These are phyloP conservation scores for Macrotyloma uniflorum DNA, from an alignment of 306 rosid genomes.

Conservation along the genomic window DNA sequence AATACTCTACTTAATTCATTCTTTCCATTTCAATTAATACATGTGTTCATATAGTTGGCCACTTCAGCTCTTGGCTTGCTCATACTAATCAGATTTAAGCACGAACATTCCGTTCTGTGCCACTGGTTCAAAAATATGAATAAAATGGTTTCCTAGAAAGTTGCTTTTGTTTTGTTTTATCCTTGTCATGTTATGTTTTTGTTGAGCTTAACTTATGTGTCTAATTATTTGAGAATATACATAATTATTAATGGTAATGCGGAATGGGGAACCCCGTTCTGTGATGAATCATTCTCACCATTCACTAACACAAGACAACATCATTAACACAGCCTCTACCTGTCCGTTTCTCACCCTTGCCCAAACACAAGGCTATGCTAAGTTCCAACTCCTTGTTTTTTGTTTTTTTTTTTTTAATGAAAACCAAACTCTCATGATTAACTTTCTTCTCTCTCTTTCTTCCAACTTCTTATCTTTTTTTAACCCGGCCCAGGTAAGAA, in stretches of 20 bases:
- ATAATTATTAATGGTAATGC: slow-evolving; percentile 36
- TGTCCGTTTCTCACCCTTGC: slow-evolving; percentile 68
- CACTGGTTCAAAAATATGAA: not conserved
- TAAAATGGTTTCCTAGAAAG: slow-evolving; percentile 19
- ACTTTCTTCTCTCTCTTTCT: not conserved
- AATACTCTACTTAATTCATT: not conserved
- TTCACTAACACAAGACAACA: slow-evolving; percentile 92
- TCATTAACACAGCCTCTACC: slow-evolving; percentile 71
- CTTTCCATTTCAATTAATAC: not conserved
- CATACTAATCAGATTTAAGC: not conserved
- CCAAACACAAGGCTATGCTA: slow-evolving; percentile 32
- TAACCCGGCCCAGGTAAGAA: slow-evolving; percentile 29
- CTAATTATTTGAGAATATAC: slow-evolving; percentile 17
- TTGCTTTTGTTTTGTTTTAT: slow-evolving; percentile 41
- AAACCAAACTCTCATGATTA: slow-evolving; percentile 62
- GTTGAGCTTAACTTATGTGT: slow-evolving; percentile 18
- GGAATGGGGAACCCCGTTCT: slow-evolving; percentile 73
- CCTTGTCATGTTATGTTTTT: not conserved
- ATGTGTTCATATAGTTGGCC: not conserved
- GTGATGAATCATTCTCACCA: slow-evolving; percentile 77
- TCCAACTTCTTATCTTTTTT: not conserved
- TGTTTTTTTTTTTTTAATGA: slow-evolving; percentile 25
- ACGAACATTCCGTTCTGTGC: not conserved
- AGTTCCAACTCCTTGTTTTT: slow-evolving; percentile 40
- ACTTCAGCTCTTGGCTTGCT: not conserved